Evolutionary conservation across 2,329 filamentous ascomycete genomes (phyloP).

Genomic region (Epicoccum nigrum): DNA sequence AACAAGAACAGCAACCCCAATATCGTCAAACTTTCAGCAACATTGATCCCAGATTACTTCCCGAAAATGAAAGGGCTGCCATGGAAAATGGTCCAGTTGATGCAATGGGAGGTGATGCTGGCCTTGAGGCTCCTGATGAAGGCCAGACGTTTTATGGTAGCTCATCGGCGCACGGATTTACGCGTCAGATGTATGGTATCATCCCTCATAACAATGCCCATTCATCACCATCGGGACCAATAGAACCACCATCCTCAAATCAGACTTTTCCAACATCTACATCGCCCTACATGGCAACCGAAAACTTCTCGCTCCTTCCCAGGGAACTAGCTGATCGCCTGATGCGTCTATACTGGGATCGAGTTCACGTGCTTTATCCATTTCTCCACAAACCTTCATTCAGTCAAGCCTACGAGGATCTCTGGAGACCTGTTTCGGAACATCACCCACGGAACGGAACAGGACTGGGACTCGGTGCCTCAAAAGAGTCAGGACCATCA

Average conservation of each 20-base stretch:
- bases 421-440: slow-evolving; percentile 10
- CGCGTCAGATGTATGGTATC: slow-evolving; percentile 14
- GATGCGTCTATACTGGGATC: slow-evolving; percentile 12
- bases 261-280: background rate
- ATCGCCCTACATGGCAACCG: slow-evolving; percentile 1
- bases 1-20: background rate
- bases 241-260: background rate
- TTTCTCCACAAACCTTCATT: slow-evolving; percentile 13
- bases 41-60: slow-evolving; percentile 7
- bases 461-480: slow-evolving; percentile 12
- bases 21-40: slow-evolving; percentile 1
- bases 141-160: slow-evolving; percentile 13
- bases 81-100: slow-evolving; percentile 3
- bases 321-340: slow-evolving; percentile 12
- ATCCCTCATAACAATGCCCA: slow-evolving; percentile 4
- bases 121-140: background rate
- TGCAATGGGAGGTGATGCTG: slow-evolving; percentile 15
- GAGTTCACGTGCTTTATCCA: slow-evolving; percentile 15
- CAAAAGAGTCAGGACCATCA: slow-evolving; percentile 6
- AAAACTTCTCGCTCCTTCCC: slow-evolving; percentile 15
- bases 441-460: background rate
- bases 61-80: background rate
- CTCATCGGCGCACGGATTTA: slow-evolving; percentile 15
- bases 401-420: slow-evolving; percentile 12
- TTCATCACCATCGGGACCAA: background rate